Base-by-base conservation (phyloP, 2,329 filamentous ascomycete genomes). In the Daldinia eschscholtzii region DNA sequence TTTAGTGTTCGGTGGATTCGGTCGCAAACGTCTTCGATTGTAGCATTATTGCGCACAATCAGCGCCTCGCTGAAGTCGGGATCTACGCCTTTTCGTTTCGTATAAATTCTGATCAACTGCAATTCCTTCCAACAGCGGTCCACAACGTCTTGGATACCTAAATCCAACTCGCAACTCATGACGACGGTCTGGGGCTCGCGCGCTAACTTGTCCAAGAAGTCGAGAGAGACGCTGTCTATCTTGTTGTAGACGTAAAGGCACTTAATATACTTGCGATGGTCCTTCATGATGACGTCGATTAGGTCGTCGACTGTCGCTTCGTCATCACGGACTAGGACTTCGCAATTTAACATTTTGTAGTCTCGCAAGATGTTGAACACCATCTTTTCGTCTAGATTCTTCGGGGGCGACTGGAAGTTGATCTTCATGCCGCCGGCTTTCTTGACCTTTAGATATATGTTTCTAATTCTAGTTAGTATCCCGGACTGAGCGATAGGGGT, bases 161-260 rank as follows among this genome's bases (percentile, higher is more conserved):
- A 87, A 78, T 98, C 94, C 9, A 98, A 87, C 83, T 99, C 97
- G 80, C 97, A 99, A 77, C 90, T 93, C 96, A 99, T 99, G 78
- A 99, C 95, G 28, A 92, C 93, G 0, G 97, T 98, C 80, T 98
- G 86, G 2, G 94, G 93, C 82, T 99, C 97, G 68, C 94, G 91
- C 4, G 97, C 96, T 23, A 99, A 86, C 79, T 92, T 90, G 84
- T 99, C 93, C 55, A 99, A 88, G 81, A 97, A 97, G 79, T 98
- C 94, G 72, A 99, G 88, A 46, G 92, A 95, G 68, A 99, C 93
- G 79, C 89, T 91, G 83, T 99, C 96, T 83, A 99, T 97, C 84
- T 99, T 99, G 91, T 99, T 99, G 89, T 99, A 99, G 35, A 98
- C 95, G 82, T 99, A 99, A 35, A 99, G 87, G 78, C 93, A 91